Evolutionary conservation across 1,284 basidiomycete species (phyloP).

Genomic region (Ceratobasidium sp.): DNA sequence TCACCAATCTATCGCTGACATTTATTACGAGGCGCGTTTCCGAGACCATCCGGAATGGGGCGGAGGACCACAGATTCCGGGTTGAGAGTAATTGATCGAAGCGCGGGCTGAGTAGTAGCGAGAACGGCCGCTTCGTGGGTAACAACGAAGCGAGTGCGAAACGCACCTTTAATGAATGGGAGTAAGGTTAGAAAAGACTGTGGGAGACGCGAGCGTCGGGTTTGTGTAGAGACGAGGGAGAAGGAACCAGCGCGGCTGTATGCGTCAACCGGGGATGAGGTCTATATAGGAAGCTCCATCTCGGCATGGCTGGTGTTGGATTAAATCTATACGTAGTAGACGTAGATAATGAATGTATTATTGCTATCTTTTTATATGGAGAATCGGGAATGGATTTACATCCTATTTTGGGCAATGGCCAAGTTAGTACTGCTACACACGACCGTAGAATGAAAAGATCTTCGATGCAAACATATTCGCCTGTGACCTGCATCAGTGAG

Average conservation of each 20-base stretch:
- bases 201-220: neutral
- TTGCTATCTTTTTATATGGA: too few relatives aligned
- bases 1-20: too few relatives aligned
- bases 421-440: too few relatives aligned
- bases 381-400: too few relatives aligned
- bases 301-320: too few relatives aligned
- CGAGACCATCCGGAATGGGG: neutral
- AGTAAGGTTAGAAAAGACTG: conserved; percentile 3
- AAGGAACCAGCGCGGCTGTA: neutral
- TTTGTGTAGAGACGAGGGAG: neutral
- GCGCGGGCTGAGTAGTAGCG: neutral
- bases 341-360: too few relatives aligned
- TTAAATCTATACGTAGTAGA: too few relatives aligned
- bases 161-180: conserved; percentile 6
- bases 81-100: neutral
- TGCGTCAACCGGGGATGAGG: neutral
- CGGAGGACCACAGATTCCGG: neutral
- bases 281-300: neutral
- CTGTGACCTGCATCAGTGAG: too few relatives aligned
- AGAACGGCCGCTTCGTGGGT: neutral
- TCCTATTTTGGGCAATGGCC: too few relatives aligned
- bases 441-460: too few relatives aligned
- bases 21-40: too few relatives aligned
- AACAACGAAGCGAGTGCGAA: conserved; percentile 8
- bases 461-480: too few relatives aligned